phyloP scores from a whole-genome alignment of 768 basidiomycete species.

The Leccinum pellstonianum region DNA sequence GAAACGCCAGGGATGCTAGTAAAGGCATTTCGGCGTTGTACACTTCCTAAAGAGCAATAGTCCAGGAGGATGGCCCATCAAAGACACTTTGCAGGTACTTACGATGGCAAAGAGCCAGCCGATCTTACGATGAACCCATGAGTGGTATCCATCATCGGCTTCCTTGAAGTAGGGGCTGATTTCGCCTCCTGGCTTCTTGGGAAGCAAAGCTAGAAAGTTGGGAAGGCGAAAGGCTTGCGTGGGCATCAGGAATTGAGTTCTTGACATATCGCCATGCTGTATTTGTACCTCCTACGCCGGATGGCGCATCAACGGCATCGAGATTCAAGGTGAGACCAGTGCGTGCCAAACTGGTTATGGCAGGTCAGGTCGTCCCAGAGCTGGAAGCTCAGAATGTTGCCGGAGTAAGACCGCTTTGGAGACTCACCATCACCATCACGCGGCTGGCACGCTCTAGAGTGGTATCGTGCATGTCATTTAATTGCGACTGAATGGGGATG shows the following conservation, averaged over 20 bases:
- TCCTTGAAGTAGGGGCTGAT: conserved; percentile 29
- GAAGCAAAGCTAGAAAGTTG: conserved; percentile 23
- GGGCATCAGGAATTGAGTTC: conserved; percentile 13
- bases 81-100: not conserved
- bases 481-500: not conserved
- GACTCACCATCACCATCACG: not conserved
- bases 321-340: conserved; percentile 19
- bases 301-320: conserved; percentile 1
- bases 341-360: conserved; percentile 4
- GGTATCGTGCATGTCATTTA: not conserved
- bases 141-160: conserved; percentile 19
- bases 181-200: conserved; percentile 28
- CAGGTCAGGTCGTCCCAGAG: conserved; percentile 5
- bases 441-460: not conserved
- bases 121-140: conserved; percentile 25
- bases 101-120: conserved; percentile 26
- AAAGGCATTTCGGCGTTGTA: conserved; percentile 28
- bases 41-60: conserved; percentile 19
- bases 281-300: conserved; percentile 18
- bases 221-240: conserved; percentile 25
- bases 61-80: not conserved
- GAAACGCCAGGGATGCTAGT: conserved; percentile 25
- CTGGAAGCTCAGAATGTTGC: not conserved
- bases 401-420: not conserved
- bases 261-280: not conserved